These are phyloP conservation scores for Barnettozyma salicaria DNA, from an alignment of 805 yeast genomes.

Conservation along the genomic window DNA sequence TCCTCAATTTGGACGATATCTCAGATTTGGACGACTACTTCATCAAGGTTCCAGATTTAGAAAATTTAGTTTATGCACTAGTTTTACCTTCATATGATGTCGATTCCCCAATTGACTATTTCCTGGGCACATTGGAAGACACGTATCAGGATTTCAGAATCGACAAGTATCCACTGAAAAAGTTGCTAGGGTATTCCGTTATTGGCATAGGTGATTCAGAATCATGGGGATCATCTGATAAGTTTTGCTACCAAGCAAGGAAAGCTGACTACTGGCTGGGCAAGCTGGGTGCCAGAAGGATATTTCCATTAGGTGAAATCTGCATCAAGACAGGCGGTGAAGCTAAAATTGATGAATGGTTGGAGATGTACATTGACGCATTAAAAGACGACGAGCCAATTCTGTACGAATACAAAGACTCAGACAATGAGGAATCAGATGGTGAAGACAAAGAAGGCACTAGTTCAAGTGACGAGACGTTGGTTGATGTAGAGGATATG, in stretches of 20 bases:
- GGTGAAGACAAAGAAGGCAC: constrained; percentile 32
- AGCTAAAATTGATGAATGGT: constrained; percentile 60
- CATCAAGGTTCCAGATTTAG: constrained; percentile 48
- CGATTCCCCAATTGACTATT: constrained; percentile 87
- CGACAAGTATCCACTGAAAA: constrained; percentile 70
- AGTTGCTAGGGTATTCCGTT: constrained; percentile 74
- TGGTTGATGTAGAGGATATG: constrained; percentile 86
- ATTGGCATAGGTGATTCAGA: constrained; percentile 86
- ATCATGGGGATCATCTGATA: constrained; percentile 58
- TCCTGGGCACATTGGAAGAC: constrained; percentile 72
- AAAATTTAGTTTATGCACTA: constrained; percentile 55
- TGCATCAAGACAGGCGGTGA: constrained; percentile 72
- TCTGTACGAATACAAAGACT: constrained; percentile 51
- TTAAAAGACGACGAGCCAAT: constrained; percentile 70
- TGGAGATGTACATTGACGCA: constrained; percentile 49
- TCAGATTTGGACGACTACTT: constrained; percentile 83
- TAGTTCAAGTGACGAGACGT: constrained; percentile 34
- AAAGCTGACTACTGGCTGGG: constrained; percentile 70
- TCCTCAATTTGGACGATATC: constrained; percentile 71
- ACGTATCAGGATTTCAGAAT: constrained; percentile 81
- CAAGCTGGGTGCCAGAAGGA: constrained; percentile 78
- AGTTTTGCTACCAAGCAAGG: constrained; percentile 82
- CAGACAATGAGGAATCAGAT: constrained; percentile 42
- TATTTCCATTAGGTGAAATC: constrained; percentile 77
- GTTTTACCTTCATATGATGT: constrained; percentile 89